Evolutionary conservation across 257 asterid species (phyloP).

Genomic region (Linaria vulgaris): DNA sequence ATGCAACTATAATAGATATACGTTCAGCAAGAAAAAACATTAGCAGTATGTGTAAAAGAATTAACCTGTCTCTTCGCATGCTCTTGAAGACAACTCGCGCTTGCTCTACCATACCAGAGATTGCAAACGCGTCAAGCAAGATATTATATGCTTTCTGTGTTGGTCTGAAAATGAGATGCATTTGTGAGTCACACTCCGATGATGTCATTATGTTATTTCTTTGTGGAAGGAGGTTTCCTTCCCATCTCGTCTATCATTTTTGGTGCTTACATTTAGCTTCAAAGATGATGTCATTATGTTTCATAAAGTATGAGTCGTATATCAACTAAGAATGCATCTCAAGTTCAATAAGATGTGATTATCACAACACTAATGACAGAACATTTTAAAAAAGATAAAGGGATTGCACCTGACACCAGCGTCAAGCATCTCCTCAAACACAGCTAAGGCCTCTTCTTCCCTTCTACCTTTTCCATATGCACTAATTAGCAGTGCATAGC

Average conservation of each 20-base stretch:
- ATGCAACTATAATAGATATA: neutral
- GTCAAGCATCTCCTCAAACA: slow-evolving; percentile 99
- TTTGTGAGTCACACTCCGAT: slow-evolving; percentile 11
- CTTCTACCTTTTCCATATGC: slow-evolving; percentile 98
- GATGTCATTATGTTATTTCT: too few species aligned
- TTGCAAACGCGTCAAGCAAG: slow-evolving; percentile 98
- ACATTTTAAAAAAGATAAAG: slow-evolving; percentile 6
- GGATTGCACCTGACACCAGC: slow-evolving; percentile 80
- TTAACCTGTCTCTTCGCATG: slow-evolving; percentile 94
- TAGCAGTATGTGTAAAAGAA: neutral
- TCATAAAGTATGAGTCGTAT: neutral
- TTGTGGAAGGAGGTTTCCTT: too few species aligned
- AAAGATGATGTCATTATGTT: too few species aligned
- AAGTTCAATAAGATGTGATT: slow-evolving; percentile 1
- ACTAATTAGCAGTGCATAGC: slow-evolving; percentile 76
- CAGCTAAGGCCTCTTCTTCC: slow-evolving; percentile 97
- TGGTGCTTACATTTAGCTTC: too few species aligned
- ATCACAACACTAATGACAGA: neutral
- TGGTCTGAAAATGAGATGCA: slow-evolving; percentile 57
- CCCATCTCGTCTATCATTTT: too few species aligned
- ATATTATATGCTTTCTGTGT: slow-evolving; percentile 88
- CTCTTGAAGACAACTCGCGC: slow-evolving; percentile 86
- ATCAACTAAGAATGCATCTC: slow-evolving; percentile 7
- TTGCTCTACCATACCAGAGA: slow-evolving; percentile 97
- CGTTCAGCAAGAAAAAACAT: slow-evolving; percentile 2